A percentile compares a stretch with the other conserved stretches of the same genome.
Evolutionary conservation across 83 land plant species (phyloP).

Genomic region (Larix sibirica): DNA sequence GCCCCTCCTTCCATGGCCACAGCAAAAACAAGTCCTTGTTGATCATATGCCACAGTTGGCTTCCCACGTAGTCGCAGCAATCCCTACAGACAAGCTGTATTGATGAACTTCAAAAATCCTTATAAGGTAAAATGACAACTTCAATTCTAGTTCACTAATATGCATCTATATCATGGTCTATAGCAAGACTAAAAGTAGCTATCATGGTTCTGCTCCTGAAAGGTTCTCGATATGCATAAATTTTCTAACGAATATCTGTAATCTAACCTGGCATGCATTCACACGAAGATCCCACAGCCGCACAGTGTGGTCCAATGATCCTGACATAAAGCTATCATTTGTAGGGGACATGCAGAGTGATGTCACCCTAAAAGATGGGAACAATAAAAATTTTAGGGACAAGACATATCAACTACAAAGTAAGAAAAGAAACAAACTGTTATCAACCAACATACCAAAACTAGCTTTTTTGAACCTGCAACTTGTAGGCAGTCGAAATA

Average conservation of each 20-base stretch:
- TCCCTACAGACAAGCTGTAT: conserved; percentile 55
- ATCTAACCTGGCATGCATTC: conserved; percentile 93
- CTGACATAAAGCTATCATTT: conserved; percentile 88
- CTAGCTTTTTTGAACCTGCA: not conserved
- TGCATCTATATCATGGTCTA: not conserved
- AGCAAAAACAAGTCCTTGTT: conserved; percentile 98
- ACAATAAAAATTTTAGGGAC: not conserved
- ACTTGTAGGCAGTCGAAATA: not conserved
- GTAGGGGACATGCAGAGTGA: conserved; percentile 86
- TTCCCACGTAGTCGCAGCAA: conserved; percentile 84
- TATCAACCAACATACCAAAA: not conserved
- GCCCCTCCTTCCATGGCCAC: conserved; percentile 99
- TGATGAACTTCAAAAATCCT: not conserved
- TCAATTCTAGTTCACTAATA: not conserved
- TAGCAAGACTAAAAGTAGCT: not conserved
- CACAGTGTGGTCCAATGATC: conserved; percentile 86
- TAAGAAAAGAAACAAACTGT: not conserved
- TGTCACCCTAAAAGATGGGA: conserved; percentile 52
- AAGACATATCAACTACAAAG: not conserved
- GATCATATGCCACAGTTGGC: conserved; percentile 97
- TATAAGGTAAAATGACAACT: not conserved
- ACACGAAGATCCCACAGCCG: conserved; percentile 97
- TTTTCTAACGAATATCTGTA: not conserved
- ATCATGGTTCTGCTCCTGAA: not conserved
- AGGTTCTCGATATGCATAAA: too few relatives aligned